Conservation (phyloP, 208 protist species). For the Leishmania arabica region DNA sequence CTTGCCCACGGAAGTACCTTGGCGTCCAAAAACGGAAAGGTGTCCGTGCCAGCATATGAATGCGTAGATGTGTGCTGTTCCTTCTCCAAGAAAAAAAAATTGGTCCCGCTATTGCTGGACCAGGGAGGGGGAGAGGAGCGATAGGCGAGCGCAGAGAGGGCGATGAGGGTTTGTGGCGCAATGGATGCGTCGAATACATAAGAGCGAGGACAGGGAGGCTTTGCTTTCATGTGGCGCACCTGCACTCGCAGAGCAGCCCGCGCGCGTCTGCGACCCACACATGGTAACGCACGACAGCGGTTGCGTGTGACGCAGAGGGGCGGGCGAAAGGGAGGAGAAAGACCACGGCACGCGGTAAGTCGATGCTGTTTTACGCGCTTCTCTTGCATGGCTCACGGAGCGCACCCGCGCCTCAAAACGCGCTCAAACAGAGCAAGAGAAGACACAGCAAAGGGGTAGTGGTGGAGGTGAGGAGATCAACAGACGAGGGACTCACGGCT, state of each 20-base stretch:
- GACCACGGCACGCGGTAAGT: neutral
- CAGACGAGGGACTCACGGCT: neutral
- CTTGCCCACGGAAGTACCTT: conserved; percentile 39
- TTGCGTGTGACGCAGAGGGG: neutral
- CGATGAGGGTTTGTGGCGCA: neutral
- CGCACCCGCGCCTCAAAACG: neutral
- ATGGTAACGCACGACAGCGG: neutral
- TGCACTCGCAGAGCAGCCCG: neutral
- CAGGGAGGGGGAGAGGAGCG: neutral
- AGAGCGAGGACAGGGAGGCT: neutral
- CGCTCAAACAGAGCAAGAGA: neutral
- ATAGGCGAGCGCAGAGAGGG: neutral
- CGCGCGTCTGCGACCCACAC: neutral
- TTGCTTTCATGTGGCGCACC: neutral
- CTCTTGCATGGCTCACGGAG: neutral
- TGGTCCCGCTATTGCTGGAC: neutral
- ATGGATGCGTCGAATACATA: neutral
- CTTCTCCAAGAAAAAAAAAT: neutral
- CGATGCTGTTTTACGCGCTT: neutral
- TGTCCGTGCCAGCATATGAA: conserved; percentile 40
- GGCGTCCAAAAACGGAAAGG: conserved; percentile 43
- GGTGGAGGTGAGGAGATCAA: neutral
- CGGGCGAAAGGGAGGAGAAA: neutral
- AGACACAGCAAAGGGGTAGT: neutral
- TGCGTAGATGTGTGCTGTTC: neutral